These are phyloP conservation scores for Sclerotinia glacialis DNA, from an alignment of 2,329 filamentous ascomycete species.

Conservation along the genomic window DNA sequence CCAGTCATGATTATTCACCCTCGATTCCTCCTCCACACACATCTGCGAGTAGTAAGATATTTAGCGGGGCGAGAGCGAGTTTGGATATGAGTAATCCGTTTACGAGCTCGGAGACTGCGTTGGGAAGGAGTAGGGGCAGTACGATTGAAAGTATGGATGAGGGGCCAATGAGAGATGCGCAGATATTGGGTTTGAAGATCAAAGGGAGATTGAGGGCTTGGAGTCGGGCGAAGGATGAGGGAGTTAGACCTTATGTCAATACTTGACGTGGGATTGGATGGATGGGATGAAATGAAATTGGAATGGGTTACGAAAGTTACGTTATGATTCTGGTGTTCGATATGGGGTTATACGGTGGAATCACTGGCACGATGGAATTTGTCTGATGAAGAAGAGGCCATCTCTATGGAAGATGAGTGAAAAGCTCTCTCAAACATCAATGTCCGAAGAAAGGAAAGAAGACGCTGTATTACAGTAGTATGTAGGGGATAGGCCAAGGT, in stretches of 20 bases:
- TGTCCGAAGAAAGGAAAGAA: background rate
- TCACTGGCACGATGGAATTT: background rate
- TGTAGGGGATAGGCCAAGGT: background rate
- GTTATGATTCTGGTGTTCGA: background rate
- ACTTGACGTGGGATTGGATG: conserved; percentile 11
- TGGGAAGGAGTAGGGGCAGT: conserved; percentile 1
- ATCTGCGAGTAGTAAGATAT: background rate
- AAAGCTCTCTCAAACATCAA: background rate
- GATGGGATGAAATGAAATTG: background rate
- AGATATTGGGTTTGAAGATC: conserved; percentile 13
- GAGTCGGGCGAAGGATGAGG: conserved; percentile 11
- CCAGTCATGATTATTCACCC: background rate
- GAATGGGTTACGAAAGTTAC: background rate
- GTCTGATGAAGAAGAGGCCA: background rate
- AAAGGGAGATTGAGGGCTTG: conserved; percentile 21
- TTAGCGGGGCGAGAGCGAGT: background rate
- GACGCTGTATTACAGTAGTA: conserved; percentile 10
- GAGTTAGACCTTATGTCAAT: background rate
- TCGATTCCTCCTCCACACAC: background rate
- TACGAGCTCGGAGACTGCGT: background rate
- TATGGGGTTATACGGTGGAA: background rate
- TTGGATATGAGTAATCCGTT: background rate
- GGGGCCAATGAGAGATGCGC: background rate
- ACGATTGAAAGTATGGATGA: conserved; percentile 4
- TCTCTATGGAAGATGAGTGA: background rate